Percentiles rank a stretch among this genome's conserved stretches.
phyloP scores from a whole-genome alignment of 768 basidiomycete genomes.

The Panaeolus papilionaceus region DNA sequence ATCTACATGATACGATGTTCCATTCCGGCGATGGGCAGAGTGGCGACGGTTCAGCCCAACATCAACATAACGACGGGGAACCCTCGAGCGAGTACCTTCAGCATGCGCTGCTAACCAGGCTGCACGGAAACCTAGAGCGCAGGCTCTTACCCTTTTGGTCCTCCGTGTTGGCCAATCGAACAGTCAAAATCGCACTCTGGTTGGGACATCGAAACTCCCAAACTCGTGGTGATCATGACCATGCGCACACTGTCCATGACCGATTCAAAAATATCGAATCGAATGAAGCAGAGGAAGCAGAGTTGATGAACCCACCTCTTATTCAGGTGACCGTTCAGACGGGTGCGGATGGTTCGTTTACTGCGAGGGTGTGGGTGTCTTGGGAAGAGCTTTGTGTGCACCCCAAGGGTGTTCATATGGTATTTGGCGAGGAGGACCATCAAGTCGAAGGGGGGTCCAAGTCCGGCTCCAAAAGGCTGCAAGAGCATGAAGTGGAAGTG shows the following conservation, averaged over 20 bases:
- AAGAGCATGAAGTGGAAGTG: constrained; percentile 5
- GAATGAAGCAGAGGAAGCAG: constrained; percentile 32
- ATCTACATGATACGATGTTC: not conserved
- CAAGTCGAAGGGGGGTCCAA: not conserved
- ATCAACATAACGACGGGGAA: constrained; percentile 14
- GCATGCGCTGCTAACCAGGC: constrained; percentile 45
- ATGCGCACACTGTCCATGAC: constrained; percentile 6
- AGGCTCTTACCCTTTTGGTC: constrained; percentile 86
- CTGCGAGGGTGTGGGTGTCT: constrained; percentile 60
- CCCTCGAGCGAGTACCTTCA: constrained; percentile 17
- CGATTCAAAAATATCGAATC: constrained; percentile 21
- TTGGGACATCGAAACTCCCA: constrained; percentile 53
- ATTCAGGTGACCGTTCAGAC: constrained; percentile 59
- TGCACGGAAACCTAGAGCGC: constrained; percentile 78
- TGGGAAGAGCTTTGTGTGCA: constrained; percentile 77
- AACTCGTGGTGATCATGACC: constrained; percentile 28
- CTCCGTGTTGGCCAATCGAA: constrained; percentile 67
- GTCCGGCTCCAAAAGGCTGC: not conserved
- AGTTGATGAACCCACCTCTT: constrained; percentile 50
- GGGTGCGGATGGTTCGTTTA: constrained; percentile 75
- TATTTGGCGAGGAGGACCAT: constrained; percentile 64
- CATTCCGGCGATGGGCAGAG: not conserved
- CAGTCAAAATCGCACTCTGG: constrained; percentile 49
- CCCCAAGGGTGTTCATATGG: constrained; percentile 60
- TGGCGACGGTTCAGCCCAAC: not conserved